These are phyloP conservation scores for Hortiboletus campestris DNA, from an alignment of 768 basidiomycete genomes.

Conservation along the genomic window DNA sequence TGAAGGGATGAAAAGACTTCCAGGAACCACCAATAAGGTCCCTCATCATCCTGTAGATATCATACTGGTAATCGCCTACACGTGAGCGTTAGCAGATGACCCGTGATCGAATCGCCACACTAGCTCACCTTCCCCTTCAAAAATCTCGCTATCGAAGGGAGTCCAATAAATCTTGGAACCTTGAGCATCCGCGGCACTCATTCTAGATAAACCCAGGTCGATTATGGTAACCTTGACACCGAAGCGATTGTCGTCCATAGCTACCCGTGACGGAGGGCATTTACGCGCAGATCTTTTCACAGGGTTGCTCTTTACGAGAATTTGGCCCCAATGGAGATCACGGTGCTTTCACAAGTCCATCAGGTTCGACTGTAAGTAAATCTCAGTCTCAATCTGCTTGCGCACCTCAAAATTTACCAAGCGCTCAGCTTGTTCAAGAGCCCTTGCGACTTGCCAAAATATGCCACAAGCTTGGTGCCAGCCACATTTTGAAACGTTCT, in stretches of 20 bases:
- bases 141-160: constrained; percentile 83
- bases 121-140: constrained; percentile 84
- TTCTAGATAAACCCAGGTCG: constrained; percentile 90
- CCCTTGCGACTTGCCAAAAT: constrained; percentile 85
- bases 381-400: not conserved
- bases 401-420: constrained; percentile 85
- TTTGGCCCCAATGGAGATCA: constrained; percentile 98
- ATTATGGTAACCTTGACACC: constrained; percentile 85
- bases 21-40: constrained; percentile 59
- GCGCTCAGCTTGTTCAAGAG: constrained; percentile 78
- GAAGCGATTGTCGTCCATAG: constrained; percentile 65
- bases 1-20: constrained; percentile 75
- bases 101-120: not conserved
- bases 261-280: constrained; percentile 33
- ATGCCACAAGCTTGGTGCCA: constrained; percentile 89
- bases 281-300: constrained; percentile 34
- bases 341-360: constrained; percentile 66
- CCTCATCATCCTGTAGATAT: constrained; percentile 89
- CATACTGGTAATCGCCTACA: constrained; percentile 89
- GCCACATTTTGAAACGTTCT: constrained; percentile 49
- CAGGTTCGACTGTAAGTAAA: not conserved
- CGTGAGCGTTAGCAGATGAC: constrained; percentile 11
- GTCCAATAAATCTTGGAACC: constrained; percentile 64
- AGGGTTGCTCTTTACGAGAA: constrained; percentile 68
- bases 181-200: constrained; percentile 55